A percentile compares a stretch with the other conserved stretches of the same genome.
Evolutionary conservation across 1,284 basidiomycete species (phyloP).

Genomic region (Trichosporon faecale): DNA sequence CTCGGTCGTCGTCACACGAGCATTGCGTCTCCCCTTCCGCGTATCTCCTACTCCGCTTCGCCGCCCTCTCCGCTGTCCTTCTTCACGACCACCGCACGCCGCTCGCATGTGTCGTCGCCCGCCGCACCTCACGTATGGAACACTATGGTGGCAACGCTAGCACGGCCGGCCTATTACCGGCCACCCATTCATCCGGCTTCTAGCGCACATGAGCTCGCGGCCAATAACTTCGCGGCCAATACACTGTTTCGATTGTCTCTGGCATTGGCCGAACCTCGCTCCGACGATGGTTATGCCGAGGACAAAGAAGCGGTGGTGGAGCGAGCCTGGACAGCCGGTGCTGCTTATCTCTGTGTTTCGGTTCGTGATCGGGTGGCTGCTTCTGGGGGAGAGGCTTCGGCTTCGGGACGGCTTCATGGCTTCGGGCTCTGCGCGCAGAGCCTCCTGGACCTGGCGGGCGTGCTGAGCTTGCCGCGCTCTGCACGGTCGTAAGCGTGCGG

Average conservation of each 20-base stretch:
- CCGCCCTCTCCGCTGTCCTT: not conserved
- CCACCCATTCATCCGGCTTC: not conserved
- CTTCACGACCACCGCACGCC: not conserved
- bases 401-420: not conserved
- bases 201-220: not conserved
- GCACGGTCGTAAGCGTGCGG: not conserved
- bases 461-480: not conserved
- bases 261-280: not conserved
- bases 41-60: not conserved
- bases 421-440: not conserved
- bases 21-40: not conserved
- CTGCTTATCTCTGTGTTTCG: not conserved
- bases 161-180: conserved; percentile 5
- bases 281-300: not conserved
- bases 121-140: not conserved
- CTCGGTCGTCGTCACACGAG: not conserved
- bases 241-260: not conserved
- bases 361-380: not conserved
- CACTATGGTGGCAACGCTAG: not conserved
- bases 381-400: not conserved
- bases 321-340: not conserved
- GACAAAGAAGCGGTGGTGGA: not conserved
- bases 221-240: not conserved
- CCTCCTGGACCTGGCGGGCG: too few relatives aligned
- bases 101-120: not conserved